Percentiles rank a stretch among this genome's conserved stretches.
phyloP scores from a whole-genome alignment of 768 basidiomycete species.

The Termitomyces sp. region DNA sequence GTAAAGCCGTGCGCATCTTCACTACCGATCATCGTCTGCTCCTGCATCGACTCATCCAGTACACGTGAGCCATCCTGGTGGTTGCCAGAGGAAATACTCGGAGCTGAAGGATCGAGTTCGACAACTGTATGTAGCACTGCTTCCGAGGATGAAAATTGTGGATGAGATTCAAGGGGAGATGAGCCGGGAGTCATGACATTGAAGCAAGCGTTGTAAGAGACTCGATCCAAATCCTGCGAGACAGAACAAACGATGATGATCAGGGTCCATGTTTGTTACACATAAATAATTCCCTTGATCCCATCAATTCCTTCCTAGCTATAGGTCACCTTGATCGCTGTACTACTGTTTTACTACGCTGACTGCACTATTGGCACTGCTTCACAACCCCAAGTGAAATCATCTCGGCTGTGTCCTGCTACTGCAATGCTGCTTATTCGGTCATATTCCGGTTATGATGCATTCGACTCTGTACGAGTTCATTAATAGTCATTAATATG shows the following conservation, averaged over 20 bases:
- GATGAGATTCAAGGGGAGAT: neutral
- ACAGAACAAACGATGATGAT: neutral
- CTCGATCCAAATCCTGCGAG: neutral
- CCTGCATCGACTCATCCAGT: conserved; percentile 15
- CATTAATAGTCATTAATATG: too few relatives aligned
- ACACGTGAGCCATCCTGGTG: neutral
- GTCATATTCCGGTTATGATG: neutral
- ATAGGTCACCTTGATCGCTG: too few relatives aligned
- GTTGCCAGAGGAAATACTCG: neutral
- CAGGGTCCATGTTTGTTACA: neutral
- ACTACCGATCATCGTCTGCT: conserved; percentile 22
- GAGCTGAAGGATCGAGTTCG: neutral
- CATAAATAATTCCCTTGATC: conserved; percentile 1
- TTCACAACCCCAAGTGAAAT: too few relatives aligned
- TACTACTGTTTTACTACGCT: too few relatives aligned
- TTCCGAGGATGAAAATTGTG: neutral
- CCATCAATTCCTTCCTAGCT: too few relatives aligned
- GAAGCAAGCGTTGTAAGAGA: conserved; percentile 10
- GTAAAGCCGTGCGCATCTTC: conserved; percentile 4
- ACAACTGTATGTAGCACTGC: neutral
- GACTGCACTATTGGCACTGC: too few relatives aligned
- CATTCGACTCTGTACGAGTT: too few relatives aligned
- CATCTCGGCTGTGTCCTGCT: neutral
- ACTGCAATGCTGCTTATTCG: neutral
- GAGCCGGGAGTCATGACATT: conserved; percentile 22